Conservation (phyloP, 352 stramenopile species). For the Phytophthora macrochlamydospora region DNA sequence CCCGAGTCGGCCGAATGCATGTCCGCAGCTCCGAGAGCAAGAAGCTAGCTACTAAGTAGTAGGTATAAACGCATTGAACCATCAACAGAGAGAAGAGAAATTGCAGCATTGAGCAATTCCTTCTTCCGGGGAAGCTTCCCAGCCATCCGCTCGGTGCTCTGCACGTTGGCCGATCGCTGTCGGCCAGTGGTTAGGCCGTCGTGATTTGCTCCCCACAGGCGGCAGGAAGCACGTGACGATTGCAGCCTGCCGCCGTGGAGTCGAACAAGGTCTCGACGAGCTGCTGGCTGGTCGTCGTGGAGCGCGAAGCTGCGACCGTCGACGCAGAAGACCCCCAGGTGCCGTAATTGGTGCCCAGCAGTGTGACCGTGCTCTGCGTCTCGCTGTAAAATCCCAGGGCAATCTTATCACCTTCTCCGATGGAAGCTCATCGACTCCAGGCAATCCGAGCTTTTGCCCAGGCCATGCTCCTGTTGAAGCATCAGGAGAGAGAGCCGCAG, state of each 20-base stretch:
- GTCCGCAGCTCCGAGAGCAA: conserved; percentile 27
- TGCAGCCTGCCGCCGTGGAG: not conserved
- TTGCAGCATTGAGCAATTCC: not conserved
- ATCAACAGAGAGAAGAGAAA: conserved; percentile 19
- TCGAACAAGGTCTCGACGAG: not conserved
- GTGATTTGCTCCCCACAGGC: conserved; percentile 1
- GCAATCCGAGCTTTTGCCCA: no score
- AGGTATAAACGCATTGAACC: conserved; percentile 15
- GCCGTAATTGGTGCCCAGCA: not conserved
- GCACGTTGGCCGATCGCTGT: not conserved
- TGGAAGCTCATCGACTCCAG: no score
- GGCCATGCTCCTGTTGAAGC: conserved; percentile 23
- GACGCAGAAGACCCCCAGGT: no score
- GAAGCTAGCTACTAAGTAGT: conserved; percentile 23
- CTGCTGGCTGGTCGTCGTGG: no score
- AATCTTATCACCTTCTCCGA: not conserved
- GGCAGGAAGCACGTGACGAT: conserved; percentile 2
- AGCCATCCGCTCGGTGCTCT: conserved; percentile 1
- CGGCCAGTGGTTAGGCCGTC: not conserved
- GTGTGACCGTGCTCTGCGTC: not conserved
- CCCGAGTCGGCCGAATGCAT: conserved; percentile 34
- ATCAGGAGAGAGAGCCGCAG: not conserved
- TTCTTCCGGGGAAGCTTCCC: conserved; percentile 6
- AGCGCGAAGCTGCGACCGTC: no score
- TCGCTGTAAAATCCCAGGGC: not conserved